Base-by-base conservation (phyloP, 805 yeast species). In the Ogataea glucozyma region DNA sequence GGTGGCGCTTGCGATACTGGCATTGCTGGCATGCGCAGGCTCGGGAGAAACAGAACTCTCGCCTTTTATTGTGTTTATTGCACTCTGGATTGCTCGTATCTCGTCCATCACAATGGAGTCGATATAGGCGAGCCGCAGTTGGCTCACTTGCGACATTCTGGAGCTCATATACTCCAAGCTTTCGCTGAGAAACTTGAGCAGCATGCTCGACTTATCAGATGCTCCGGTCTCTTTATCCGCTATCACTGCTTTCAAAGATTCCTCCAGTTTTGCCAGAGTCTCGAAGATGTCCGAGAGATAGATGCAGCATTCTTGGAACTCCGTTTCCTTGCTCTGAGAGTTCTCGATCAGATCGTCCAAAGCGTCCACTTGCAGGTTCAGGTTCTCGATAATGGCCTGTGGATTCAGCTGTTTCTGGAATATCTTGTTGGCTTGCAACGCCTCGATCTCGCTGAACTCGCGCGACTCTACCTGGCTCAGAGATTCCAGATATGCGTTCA, bases 401-500 rank as follows among this genome's bases (percentile, higher is more conserved):
- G 55, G 53, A 20, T 51, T 53, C 9, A 48, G 23, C 16, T 34
- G 44, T 22, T 45, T 46, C 16, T 48, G 46, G n/a, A 47, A 22
- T 3, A 43, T 38, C 21, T 47, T 46, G 20, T 37, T 37, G 4
- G 44, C 26, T 20, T 44, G 46, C 11, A 48, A 35, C 3, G 24
- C 23, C 36, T 49, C 52, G 12, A 54, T 50, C 35, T 54, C 62
- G 8, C 26, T 22, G 20, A 45, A 47, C 37, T 60, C 60, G 14
- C 30, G 33, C 4, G 46, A 29, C 21, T 58, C 59, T 4, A 65
- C 41, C 27, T 40, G 46, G 12, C 54, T 56, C 13, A 64, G 42
- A 3, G 62, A 50, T 26, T 71, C 72, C 12, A 69, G 69, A 45
- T 70, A 73, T 31, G 66, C 66, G 10, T 76, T 70, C 0, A 77